These are phyloP conservation scores for Alternaria sp. DNA, from an alignment of 2,329 filamentous ascomycete genomes.

Conservation along the genomic window DNA sequence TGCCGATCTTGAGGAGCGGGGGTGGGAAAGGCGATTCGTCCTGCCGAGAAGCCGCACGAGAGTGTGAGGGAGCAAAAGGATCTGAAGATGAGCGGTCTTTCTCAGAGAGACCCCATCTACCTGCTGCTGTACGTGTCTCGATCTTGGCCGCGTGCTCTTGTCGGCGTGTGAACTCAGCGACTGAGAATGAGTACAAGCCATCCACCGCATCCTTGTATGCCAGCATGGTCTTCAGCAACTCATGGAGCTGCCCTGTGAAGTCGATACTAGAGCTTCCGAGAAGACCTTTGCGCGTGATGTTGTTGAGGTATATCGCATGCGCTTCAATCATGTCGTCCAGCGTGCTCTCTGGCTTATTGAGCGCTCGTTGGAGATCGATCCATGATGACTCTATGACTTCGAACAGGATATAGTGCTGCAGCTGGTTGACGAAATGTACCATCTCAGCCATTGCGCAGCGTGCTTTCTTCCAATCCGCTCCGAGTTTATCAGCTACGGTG, in stretches of 20 bases:
- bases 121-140: constrained; percentile 69
- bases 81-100: constrained; percentile 46
- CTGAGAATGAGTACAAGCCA: constrained; percentile 90
- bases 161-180: constrained; percentile 90
- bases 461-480: constrained; percentile 86
- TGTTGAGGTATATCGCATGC: constrained; percentile 87
- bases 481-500: constrained; percentile 73
- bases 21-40: constrained; percentile 54
- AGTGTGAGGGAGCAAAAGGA: constrained; percentile 23
- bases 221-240: constrained; percentile 92
- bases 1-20: constrained; percentile 43
- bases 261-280: constrained; percentile 74
- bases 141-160: constrained; percentile 82
- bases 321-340: constrained; percentile 94
- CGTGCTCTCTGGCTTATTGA: constrained; percentile 84
- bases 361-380: constrained; percentile 84
- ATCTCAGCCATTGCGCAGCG: constrained; percentile 92
- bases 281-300: constrained; percentile 94
- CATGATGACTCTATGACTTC: constrained; percentile 97
- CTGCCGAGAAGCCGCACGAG: constrained; percentile 30
- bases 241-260: constrained; percentile 89
- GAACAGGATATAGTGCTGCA: constrained; percentile 98
- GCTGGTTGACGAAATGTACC: constrained; percentile 96
- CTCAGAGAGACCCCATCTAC: constrained; percentile 69
- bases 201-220: constrained; percentile 92